These are phyloP conservation scores for Lasiodiplodia gonubiensis DNA, from an alignment of 2,329 filamentous ascomycete genomes.

Conservation along the genomic window DNA sequence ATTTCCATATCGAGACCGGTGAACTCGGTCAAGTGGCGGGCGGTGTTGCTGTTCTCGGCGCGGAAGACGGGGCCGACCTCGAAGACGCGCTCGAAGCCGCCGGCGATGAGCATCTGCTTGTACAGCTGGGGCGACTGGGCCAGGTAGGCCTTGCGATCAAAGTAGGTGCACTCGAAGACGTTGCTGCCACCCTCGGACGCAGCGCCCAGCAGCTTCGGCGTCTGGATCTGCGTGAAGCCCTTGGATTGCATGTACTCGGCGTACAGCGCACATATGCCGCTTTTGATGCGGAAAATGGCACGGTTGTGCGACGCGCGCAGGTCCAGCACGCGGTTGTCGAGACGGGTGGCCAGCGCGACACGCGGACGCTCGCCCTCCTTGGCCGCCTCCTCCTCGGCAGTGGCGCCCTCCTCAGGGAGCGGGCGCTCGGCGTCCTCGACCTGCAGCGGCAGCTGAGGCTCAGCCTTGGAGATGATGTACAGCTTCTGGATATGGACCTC, in stretches of 20 bases:
- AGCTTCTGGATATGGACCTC: conserved; percentile 90
- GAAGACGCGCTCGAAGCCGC: conserved; percentile 77
- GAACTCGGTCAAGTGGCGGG: conserved; percentile 86
- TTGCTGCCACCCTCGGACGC: conserved; percentile 92
- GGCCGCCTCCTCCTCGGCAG: conserved; percentile 52
- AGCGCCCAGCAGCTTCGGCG: conserved; percentile 85
- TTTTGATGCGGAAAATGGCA: conserved; percentile 77
- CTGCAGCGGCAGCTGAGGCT: conserved; percentile 65
- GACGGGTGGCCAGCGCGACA: conserved; percentile 80
- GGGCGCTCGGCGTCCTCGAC: conserved; percentile 59
- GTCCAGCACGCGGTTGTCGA: conserved; percentile 92
- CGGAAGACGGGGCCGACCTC: conserved; percentile 82
- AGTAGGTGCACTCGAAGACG: conserved; percentile 90
- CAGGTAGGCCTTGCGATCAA: conserved; percentile 79
- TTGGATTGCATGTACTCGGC: conserved; percentile 76
- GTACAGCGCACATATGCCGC: conserved; percentile 72
- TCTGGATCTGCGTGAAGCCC: conserved; percentile 83
- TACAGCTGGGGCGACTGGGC: conserved; percentile 85
- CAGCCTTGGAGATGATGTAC: conserved; percentile 73
- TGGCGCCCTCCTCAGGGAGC: conserved; percentile 54
- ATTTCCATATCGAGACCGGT: conserved; percentile 89
- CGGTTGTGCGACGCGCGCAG: conserved; percentile 90
- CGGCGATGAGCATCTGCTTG: conserved; percentile 85
- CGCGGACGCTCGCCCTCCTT: conserved; percentile 64
- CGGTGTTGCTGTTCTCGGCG: conserved; percentile 85